Percentiles rank a stretch among this genome's conserved stretches.
phyloP scores from a whole-genome alignment of 345 rosid genomes.

The Excoecaria agallocha region DNA sequence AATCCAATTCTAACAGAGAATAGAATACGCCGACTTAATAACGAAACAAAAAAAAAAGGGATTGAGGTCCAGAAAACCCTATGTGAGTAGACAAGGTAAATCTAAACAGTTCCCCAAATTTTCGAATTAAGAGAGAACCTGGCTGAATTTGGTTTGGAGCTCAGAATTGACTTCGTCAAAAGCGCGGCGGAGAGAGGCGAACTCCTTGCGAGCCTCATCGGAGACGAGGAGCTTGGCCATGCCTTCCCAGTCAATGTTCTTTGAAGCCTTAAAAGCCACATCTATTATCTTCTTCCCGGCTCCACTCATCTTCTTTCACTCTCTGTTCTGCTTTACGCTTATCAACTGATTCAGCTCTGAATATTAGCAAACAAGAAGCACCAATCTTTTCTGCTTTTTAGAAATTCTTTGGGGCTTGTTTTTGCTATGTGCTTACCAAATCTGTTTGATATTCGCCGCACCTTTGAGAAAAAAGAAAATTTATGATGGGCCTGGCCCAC shows the following conservation, averaged over 20 bases:
- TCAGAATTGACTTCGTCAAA: constrained; percentile 87
- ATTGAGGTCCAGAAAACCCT: constrained; percentile 1
- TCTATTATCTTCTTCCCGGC: constrained; percentile 71
- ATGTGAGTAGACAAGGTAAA: background rate
- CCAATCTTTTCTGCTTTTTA: no score
- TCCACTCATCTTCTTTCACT: constrained; percentile 74
- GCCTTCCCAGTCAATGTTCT: constrained; percentile 86
- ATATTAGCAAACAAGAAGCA: no score
- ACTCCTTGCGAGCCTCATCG: constrained; percentile 96
- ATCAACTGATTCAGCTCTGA: background rate
- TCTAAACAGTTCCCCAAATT: background rate
- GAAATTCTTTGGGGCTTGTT: no score
- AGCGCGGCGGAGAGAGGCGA: constrained; percentile 83
- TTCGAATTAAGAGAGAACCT: constrained; percentile 30
- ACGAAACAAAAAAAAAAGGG: no score
- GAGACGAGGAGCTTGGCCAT: constrained; percentile 90
- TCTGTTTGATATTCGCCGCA: no score
- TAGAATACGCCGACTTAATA: no score
- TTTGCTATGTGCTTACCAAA: no score
- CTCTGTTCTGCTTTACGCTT: background rate
- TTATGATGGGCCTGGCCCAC: no score
- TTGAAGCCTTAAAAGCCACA: constrained; percentile 88
- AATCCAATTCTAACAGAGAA: background rate
- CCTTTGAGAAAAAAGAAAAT: no score
- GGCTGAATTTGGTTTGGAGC: constrained; percentile 94